Evolutionary conservation across 441 rosid species (phyloP).

Genomic region (Populus hybrid): DNA sequence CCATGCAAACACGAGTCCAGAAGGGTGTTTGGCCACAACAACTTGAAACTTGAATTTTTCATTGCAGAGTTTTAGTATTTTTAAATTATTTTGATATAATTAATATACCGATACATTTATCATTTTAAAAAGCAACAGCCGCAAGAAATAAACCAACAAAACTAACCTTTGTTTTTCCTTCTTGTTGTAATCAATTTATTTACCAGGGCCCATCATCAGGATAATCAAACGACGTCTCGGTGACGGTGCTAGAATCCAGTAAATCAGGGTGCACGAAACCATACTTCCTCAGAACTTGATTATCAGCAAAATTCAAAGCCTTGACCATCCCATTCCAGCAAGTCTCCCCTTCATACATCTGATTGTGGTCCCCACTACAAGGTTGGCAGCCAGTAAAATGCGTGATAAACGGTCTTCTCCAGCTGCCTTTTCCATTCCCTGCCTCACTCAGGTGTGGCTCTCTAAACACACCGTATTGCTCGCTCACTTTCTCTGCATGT

Average conservation of each 20-base stretch:
- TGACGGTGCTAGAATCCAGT: conserved; percentile 42
- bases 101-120: too few relatives aligned
- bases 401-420: conserved; percentile 73
- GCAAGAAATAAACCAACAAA: too few relatives aligned
- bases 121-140: too few relatives aligned
- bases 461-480: conserved; percentile 55
- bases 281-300: conserved; percentile 55
- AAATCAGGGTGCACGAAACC: conserved; percentile 61
- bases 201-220: conserved; percentile 56
- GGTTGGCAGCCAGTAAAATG: conserved; percentile 97
- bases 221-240: conserved; percentile 60
- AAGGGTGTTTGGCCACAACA: too few relatives aligned
- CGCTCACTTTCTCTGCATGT: conserved; percentile 90
- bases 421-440: conserved; percentile 51
- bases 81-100: too few relatives aligned
- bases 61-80: too few relatives aligned
- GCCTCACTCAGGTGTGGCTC: conserved; percentile 50
- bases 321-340: conserved; percentile 70
- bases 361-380: conserved; percentile 72
- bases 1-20: too few relatives aligned
- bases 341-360: conserved; percentile 50
- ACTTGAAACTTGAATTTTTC: too few relatives aligned
- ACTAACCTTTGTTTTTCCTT: background rate
- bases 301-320: conserved; percentile 84
- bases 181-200: conserved; percentile 18